Base-by-base conservation (phyloP, 225 moss, liverwort and hornwort genomes). In the Climacium dendroides region DNA sequence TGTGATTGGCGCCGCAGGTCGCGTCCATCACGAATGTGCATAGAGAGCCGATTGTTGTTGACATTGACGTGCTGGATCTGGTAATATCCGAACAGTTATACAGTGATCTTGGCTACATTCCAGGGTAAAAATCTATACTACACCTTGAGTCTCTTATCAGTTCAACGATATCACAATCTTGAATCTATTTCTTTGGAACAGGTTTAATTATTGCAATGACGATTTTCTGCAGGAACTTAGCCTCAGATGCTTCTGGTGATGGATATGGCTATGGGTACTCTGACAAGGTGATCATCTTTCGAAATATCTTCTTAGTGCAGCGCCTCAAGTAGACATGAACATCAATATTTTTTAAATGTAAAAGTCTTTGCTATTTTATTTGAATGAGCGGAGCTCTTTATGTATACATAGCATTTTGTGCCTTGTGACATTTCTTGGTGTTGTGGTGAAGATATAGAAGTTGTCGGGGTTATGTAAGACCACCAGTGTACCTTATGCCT, bases 1-100 rank as follows among this genome's bases (percentile, higher is more conserved):
- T 82, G 50, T 71, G 61, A 54, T 85, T 86, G 71, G 84, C 74
- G 60, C 85, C 77, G 69, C 92, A 91, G 88, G 88, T 89, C 69
- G 95, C 95, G 45, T 97, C 99, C 64, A 93, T 97, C 82, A 96
- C 95, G 57, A 93, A 95, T 89, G 95, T 97, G 84, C 95, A 96
- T 57, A 94, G 96, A 83, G 96, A 99, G 90, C 97, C 99, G 78
- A 93, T 97, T 80, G 92, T 97, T 87, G 95, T 93, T 83, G 94
- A 97, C 55, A 99, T 99, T 62, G 99, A 99, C 87, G 91, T 92
- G 88, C 95, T 99, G 85, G 93, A 97, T 75, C 64, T 99, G 66
- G 93, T 95, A 30, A 92, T 99, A 87, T 96, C 95, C 41, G 97
- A 99, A 90, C 95, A 94, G 82, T 79, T 92, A 66, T 91, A 88